Conservation (phyloP, 1,139 yeast genomes). For the Nematodospora anomalae region DNA sequence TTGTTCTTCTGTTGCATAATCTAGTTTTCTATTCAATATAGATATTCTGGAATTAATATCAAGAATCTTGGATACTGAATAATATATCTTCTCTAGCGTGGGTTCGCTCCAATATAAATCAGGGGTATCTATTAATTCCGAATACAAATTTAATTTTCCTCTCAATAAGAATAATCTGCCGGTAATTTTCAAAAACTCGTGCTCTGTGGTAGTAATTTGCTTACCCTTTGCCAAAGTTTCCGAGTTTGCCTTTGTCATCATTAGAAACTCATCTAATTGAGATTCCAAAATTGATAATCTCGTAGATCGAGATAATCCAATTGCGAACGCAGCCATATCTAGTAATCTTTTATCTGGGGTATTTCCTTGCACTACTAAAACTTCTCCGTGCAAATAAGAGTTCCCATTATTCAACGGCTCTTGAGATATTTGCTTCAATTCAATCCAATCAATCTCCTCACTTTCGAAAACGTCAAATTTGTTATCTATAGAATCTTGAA, state of each 20-base stretch:
- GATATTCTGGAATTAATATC: slow-evolving; percentile 78
- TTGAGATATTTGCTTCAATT: slow-evolving; percentile 32
- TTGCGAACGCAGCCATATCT: slow-evolving; percentile 86
- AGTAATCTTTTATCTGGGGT: slow-evolving; percentile 49
- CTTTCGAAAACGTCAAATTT: slow-evolving; percentile 59
- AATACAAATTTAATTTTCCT: slow-evolving; percentile 79
- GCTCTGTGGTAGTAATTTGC: slow-evolving; percentile 55
- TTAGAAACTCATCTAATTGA: slow-evolving; percentile 65
- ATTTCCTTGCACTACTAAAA: slow-evolving; percentile 59
- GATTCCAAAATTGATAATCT: slow-evolving; percentile 77
- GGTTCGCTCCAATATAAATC: slow-evolving; percentile 94
- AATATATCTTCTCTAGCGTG: slow-evolving; percentile 70
- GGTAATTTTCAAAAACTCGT: slow-evolving; percentile 65
- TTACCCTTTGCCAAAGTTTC: slow-evolving; percentile 66
- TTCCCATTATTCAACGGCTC: slow-evolving; percentile 29
- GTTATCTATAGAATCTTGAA: slow-evolving; percentile 24
- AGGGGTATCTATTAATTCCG: slow-evolving; percentile 91
- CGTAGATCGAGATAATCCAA: slow-evolving; percentile 84
- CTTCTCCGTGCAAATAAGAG: slow-evolving; percentile 64
- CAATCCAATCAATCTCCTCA: slow-evolving; percentile 88
- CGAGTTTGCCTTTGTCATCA: slow-evolving; percentile 61
- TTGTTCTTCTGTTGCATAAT: slow-evolving; percentile 88
- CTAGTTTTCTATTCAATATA: slow-evolving; percentile 79
- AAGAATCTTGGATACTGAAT: slow-evolving; percentile 64
- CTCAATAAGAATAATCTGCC: slow-evolving; percentile 74